phyloP scores from a whole-genome alignment of 2,329 filamentous ascomycete species.

The Aspergillus quadricinctus region DNA sequence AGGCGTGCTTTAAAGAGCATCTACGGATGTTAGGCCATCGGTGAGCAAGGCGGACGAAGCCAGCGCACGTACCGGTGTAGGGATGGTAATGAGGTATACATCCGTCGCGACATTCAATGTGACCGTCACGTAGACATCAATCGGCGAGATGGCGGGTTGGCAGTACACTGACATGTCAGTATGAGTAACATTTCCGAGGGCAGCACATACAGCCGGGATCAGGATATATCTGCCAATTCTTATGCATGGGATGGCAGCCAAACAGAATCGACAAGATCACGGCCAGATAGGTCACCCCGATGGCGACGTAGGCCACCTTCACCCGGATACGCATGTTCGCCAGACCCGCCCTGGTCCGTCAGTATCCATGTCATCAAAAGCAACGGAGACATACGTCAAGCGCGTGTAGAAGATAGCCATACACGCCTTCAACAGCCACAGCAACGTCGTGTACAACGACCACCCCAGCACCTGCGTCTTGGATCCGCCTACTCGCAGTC shows the following conservation, averaged over 20 bases:
- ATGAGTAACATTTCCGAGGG: neutral
- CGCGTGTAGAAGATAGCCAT: conserved; percentile 55
- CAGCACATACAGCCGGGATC: conserved; percentile 50
- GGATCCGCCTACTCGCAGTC: conserved; percentile 49
- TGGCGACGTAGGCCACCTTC: conserved; percentile 48
- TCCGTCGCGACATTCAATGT: conserved; percentile 54
- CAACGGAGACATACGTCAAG: conserved; percentile 40
- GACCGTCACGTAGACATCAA: conserved; percentile 51
- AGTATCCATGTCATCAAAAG: neutral
- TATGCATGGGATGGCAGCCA: conserved; percentile 50
- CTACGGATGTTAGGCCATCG: conserved; percentile 16
- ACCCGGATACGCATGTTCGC: conserved; percentile 44
- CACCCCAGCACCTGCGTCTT: conserved; percentile 53
- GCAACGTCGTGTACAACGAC: conserved; percentile 49
- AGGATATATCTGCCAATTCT: conserved; percentile 58
- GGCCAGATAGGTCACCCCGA: conserved; percentile 48
- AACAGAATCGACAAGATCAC: conserved; percentile 49
- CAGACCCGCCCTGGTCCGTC: conserved; percentile 32
- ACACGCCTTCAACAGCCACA: conserved; percentile 53
- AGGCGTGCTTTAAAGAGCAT: conserved; percentile 54
- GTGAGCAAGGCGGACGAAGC: neutral
- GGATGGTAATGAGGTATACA: conserved; percentile 57
- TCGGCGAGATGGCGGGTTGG: conserved; percentile 48
- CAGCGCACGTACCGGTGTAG: conserved; percentile 45
- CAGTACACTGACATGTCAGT: conserved; percentile 22